Evolutionary conservation across 345 rosid genomes (phyloP).

Genomic region (Dovyalis caffra): DNA sequence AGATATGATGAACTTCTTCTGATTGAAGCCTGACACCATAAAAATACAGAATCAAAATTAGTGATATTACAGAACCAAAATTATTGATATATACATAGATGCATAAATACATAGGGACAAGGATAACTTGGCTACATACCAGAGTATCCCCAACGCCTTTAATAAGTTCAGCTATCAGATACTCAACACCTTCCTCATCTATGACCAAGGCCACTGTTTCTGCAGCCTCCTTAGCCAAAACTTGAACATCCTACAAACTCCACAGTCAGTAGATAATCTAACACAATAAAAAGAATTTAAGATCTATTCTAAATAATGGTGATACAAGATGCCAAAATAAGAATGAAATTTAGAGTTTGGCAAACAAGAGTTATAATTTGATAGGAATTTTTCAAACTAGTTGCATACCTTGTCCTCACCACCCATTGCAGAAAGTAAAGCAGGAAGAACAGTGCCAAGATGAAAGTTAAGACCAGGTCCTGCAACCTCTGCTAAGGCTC

Average conservation of each 20-base stretch:
- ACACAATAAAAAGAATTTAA: neutral
- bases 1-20: conserved; percentile 88
- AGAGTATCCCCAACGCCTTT: conserved; percentile 74
- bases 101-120: too few species aligned
- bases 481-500: conserved; percentile 97
- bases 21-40: conserved; percentile 65
- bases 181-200: conserved; percentile 90
- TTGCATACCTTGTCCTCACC: conserved; percentile 57
- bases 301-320: neutral
- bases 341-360: neutral
- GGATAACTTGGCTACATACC: conserved; percentile 39
- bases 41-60: neutral
- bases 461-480: conserved; percentile 87
- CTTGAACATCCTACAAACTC: conserved; percentile 69
- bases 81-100: too few species aligned
- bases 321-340: neutral
- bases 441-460: conserved; percentile 89
- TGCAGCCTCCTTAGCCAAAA: conserved; percentile 83
- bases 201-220: conserved; percentile 82
- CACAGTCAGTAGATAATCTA: conserved; percentile 8
- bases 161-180: conserved; percentile 77
- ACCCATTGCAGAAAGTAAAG: conserved; percentile 86
- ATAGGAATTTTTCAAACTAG: neutral
- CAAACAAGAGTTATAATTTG: neutral
- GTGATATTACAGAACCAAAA: too few species aligned